Conservation (phyloP, 2,329 filamentous ascomycete species). For the Fusarium succisae region DNA sequence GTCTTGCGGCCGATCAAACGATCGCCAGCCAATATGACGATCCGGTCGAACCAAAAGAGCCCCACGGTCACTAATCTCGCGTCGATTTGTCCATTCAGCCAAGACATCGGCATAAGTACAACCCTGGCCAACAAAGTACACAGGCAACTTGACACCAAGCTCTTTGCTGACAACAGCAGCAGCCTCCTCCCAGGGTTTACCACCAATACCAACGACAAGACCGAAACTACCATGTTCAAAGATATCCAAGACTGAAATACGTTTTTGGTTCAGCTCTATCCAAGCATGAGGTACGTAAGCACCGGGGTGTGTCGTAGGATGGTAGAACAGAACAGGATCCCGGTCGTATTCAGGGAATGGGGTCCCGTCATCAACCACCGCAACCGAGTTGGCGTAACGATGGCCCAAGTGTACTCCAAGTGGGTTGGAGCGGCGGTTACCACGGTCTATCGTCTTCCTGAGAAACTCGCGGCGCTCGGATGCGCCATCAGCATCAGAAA, state of each 20-base stretch:
- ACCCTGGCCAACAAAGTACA: constrained; percentile 63
- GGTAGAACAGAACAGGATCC: constrained; percentile 55
- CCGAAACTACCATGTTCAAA: constrained; percentile 64
- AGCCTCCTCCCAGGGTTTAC: constrained; percentile 62
- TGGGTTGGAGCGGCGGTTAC: constrained; percentile 17
- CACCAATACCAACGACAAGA: constrained; percentile 65
- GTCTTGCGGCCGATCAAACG: constrained; percentile 3
- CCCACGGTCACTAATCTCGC: constrained; percentile 66
- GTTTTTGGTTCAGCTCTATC: constrained; percentile 58
- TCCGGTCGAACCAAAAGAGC: constrained; percentile 69
- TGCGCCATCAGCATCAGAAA: constrained; percentile 18
- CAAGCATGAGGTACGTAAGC: constrained; percentile 69
- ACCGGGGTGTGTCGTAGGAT: constrained; percentile 66
- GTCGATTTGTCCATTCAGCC: constrained; percentile 63
- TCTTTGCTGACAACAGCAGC: constrained; percentile 50
- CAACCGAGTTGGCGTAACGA: constrained; percentile 13
- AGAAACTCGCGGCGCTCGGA: constrained; percentile 8
- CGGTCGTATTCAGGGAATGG: constrained; percentile 29
- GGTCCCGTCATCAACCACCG: constrained; percentile 49
- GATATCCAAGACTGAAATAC: constrained; percentile 67
- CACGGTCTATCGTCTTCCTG: neutral
- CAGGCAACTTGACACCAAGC: constrained; percentile 58
- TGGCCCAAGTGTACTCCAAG: constrained; percentile 21
- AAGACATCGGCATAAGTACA: constrained; percentile 71
- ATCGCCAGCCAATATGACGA: constrained; percentile 66